Conservation (phyloP, 176 grass and related monocot genomes). For the Carex pumila region DNA sequence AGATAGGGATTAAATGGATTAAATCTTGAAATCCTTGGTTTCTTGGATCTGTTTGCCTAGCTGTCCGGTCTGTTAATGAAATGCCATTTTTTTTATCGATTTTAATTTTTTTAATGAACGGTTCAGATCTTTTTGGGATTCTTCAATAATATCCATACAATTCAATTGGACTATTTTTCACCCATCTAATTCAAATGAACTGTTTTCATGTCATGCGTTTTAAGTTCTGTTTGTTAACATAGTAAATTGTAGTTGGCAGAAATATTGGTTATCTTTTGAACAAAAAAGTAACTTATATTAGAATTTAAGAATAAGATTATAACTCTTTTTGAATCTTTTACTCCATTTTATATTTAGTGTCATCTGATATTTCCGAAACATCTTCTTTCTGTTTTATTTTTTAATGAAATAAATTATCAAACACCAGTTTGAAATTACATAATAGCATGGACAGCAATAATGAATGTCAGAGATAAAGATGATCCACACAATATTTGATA, state of each 20-base stretch:
- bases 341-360: neutral
- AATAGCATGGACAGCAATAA: neutral
- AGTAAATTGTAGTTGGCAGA: neutral
- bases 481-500: neutral
- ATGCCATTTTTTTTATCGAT: neutral
- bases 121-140: neutral
- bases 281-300: neutral
- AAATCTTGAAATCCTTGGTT: neutral
- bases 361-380: neutral
- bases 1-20: neutral
- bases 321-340: neutral
- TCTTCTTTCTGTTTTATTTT: neutral
- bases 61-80: too few relatives aligned
- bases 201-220: neutral
- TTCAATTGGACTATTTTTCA: neutral
- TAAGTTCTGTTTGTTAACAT: neutral
- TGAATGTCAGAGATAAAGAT: neutral
- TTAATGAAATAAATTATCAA: neutral
- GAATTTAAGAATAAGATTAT: neutral
- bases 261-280: neutral
- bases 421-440: neutral
- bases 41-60: too few relatives aligned
- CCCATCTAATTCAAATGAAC: neutral
- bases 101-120: neutral
- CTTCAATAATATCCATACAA: too few relatives aligned